Evolutionary conservation across 148 eudicot genomes (phyloP).

Genomic region (Agrostemma githago): DNA sequence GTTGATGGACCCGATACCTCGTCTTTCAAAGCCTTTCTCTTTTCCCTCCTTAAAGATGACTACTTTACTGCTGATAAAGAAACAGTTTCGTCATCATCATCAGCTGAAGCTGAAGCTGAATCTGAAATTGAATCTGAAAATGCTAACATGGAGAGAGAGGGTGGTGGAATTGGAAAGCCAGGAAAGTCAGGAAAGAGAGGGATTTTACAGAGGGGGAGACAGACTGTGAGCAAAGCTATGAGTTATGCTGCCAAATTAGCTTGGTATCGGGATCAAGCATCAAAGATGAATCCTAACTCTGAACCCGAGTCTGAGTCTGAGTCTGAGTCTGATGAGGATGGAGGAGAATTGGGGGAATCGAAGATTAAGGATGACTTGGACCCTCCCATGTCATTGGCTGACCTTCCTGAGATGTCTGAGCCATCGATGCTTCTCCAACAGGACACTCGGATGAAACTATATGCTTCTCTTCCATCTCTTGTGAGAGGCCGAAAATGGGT

Average conservation of each 20-base stretch:
- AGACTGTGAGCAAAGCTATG: conserved; percentile 65
- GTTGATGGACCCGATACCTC: conserved; percentile 90
- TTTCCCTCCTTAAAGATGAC: conserved; percentile 48
- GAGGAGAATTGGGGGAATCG: conserved; percentile 32
- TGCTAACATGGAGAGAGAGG: conserved; percentile 35
- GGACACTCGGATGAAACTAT: conserved; percentile 50
- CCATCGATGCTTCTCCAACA: conserved; percentile 67
- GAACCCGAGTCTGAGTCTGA: conserved; percentile 25
- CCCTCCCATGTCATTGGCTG: conserved; percentile 23
- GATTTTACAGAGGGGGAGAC: conserved; percentile 66
- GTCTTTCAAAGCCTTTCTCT: conserved; percentile 85
- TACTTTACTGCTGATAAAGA: conserved; percentile 40
- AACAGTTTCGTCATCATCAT: conserved; percentile 4
- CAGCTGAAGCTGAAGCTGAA: conserved; percentile 24
- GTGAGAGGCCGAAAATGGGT: conserved; percentile 81
- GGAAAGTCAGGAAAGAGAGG: conserved; percentile 35
- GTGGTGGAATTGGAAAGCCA: conserved; percentile 23
- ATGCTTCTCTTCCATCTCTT: conserved; percentile 68
- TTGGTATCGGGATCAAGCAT: conserved; percentile 49
- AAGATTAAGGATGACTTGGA: conserved; percentile 29
- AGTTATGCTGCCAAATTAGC: conserved; percentile 59
- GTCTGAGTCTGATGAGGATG: conserved; percentile 28
- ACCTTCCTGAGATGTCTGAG: conserved; percentile 75
- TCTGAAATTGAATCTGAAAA: conserved; percentile 26
- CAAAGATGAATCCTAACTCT: conserved; percentile 38